These are phyloP conservation scores for Neopestalotiopsis sp. DNA, from an alignment of 2,329 filamentous ascomycete genomes.

Conservation along the genomic window DNA sequence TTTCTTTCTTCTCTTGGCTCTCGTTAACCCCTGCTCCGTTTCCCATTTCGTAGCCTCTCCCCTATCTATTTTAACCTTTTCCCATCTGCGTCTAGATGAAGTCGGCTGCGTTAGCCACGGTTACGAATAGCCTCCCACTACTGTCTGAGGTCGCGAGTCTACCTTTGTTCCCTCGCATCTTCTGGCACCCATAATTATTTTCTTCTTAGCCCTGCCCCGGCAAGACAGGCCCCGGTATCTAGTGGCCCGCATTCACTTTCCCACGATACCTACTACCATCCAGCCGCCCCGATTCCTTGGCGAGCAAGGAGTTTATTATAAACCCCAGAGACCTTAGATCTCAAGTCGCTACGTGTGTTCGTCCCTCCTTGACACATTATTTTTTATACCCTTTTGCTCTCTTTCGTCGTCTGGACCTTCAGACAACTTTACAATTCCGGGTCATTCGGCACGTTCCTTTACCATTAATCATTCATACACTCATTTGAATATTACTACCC, in stretches of 20 bases:
- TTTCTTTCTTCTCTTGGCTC: background rate
- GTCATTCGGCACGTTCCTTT: constrained; percentile 6
- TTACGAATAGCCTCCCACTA: constrained; percentile 4
- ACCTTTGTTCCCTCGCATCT: background rate
- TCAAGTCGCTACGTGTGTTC: background rate
- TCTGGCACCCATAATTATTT: background rate
- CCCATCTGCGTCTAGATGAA: constrained; percentile 8
- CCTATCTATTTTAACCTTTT: constrained; percentile 6
- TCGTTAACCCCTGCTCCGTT: background rate
- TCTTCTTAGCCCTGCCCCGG: background rate
- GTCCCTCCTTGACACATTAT: background rate
- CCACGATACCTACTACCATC: background rate
- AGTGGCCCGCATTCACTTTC: background rate
- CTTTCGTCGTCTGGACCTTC: background rate
- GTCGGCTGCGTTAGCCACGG: constrained; percentile 7
- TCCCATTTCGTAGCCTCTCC: background rate
- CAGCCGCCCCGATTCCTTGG: background rate
- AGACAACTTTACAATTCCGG: background rate
- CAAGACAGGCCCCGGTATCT: background rate
- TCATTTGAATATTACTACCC: background rate
- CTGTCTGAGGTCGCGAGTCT: constrained; percentile 7
- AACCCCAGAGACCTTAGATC: constrained; percentile 7
- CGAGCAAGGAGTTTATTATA: constrained; percentile 7
- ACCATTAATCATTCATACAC: background rate
- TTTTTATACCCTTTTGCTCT: background rate